These are phyloP conservation scores for Phialemoniopsis sp. DNA, from an alignment of 2,329 filamentous ascomycete genomes.

Conservation along the genomic window DNA sequence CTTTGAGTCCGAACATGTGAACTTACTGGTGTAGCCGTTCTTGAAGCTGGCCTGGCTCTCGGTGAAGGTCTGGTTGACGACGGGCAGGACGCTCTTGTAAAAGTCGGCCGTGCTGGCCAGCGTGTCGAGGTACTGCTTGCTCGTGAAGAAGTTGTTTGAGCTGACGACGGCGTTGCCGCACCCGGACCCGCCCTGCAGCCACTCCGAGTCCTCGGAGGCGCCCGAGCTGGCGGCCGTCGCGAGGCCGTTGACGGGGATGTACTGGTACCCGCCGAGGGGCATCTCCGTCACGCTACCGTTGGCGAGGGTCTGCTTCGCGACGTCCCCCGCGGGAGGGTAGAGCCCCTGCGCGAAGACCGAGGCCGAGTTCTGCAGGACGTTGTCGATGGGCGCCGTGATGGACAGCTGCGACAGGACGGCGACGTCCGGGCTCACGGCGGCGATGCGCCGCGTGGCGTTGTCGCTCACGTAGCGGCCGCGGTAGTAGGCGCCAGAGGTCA, in stretches of 20 bases:
- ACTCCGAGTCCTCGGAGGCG: slow-evolving; percentile 51
- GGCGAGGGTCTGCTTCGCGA: slow-evolving; percentile 57
- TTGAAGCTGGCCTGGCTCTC: slow-evolving; percentile 45
- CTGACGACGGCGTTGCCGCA: slow-evolving; percentile 51
- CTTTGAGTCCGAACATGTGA: too few species aligned
- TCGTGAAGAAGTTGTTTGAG: slow-evolving; percentile 50
- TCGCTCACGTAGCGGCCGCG: slow-evolving; percentile 68
- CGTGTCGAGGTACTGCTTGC: slow-evolving; percentile 37
- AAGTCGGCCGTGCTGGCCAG: slow-evolving; percentile 55
- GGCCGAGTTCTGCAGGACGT: slow-evolving; percentile 77
- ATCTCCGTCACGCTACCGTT: slow-evolving; percentile 64
- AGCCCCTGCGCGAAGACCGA: slow-evolving; percentile 78
- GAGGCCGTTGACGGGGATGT: slow-evolving; percentile 69
- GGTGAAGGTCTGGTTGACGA: slow-evolving; percentile 48
- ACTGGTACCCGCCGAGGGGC: slow-evolving; percentile 78
- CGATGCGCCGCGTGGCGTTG: slow-evolving; percentile 56
- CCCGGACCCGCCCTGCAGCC: slow-evolving; percentile 55
- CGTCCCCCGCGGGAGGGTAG: slow-evolving; percentile 69
- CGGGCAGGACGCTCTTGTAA: slow-evolving; percentile 48
- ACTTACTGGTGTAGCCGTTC: slow-evolving; percentile 59
- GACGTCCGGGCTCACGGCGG: slow-evolving; percentile 60
- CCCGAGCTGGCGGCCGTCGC: slow-evolving; percentile 47
- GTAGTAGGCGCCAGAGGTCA: slow-evolving; percentile 69
- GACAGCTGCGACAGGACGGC: slow-evolving; percentile 68
- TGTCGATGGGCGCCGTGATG: slow-evolving; percentile 68